A percentile compares a stretch with the other conserved stretches of the same genome.
These are phyloP conservation scores for Mytilinidion resinicola DNA, from an alignment of 495 filamentous ascomycete genomes.

Conservation along the genomic window DNA sequence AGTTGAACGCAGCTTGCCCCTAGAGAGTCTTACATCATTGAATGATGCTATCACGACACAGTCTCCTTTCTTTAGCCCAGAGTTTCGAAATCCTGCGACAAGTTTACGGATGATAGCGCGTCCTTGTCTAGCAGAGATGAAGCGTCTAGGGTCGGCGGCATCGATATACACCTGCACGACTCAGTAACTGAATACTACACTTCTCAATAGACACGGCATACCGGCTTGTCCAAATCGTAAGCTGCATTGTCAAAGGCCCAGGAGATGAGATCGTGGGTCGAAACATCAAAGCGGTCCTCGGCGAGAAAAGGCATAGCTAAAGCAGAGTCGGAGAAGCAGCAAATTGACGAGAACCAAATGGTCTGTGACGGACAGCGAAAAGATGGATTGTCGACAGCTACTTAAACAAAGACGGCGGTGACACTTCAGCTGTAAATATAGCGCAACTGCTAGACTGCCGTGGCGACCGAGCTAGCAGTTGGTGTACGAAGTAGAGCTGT, in stretches of 20 bases:
- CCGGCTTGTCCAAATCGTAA: constrained; percentile 33
- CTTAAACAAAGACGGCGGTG: background rate
- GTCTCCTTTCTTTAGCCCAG: constrained; percentile 30
- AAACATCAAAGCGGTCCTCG: constrained; percentile 19
- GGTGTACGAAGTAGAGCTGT: no score
- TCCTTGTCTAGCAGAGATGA: constrained; percentile 27
- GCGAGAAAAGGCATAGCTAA: constrained; percentile 16
- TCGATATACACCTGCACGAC: constrained; percentile 29
- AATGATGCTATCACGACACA: constrained; percentile 31
- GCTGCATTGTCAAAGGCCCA: constrained; percentile 30
- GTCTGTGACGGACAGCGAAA: background rate
- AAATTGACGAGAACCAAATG: background rate
- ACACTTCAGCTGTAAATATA: background rate
- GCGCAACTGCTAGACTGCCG: no score
- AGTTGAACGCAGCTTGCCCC: background rate
- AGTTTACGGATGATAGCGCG: constrained; percentile 26
- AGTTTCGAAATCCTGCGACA: constrained; percentile 29
- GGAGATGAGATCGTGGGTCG: constrained; percentile 32
- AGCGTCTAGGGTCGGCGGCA: constrained; percentile 17
- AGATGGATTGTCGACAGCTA: background rate
- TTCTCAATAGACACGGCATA: background rate
- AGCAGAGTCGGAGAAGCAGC: background rate
- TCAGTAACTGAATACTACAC: background rate
- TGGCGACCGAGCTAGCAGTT: no score
- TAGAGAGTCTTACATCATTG: constrained; percentile 21